A percentile compares a stretch with the other conserved stretches of the same genome.
Conservation (phyloP, 164 flowering plant genomes). For the Liriodendron chinense region DNA sequence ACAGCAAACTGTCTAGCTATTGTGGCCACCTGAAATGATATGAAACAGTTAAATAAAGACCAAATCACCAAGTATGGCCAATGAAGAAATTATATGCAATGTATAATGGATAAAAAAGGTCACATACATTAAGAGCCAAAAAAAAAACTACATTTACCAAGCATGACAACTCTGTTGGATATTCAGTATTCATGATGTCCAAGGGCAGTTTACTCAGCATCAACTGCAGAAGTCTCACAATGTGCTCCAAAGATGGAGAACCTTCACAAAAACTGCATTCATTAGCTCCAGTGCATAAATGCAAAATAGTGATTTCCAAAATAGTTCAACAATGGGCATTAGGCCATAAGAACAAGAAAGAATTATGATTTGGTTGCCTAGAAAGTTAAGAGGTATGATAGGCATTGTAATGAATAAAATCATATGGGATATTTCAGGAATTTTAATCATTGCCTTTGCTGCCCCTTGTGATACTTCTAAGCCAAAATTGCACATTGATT, state of each 20-base stretch:
- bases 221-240: slow-evolving; percentile 56
- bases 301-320: background rate
- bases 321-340: background rate
- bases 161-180: slow-evolving; percentile 43
- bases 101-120: background rate
- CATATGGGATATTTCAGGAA: background rate
- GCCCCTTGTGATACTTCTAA: too few relatives aligned
- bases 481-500: too few relatives aligned
- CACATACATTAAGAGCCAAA: background rate
- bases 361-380: background rate
- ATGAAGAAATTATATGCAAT: background rate
- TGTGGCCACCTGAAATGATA: slow-evolving; percentile 51
- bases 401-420: background rate
- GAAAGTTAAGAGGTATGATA: background rate
- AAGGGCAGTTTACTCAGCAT: slow-evolving; percentile 48
- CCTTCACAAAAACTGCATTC: slow-evolving; percentile 39
- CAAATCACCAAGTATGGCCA: background rate
- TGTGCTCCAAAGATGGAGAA: slow-evolving; percentile 59
- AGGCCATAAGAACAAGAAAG: background rate
- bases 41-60: background rate
- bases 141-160: slow-evolving; percentile 43
- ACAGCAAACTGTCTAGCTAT: slow-evolving; percentile 71
- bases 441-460: too few relatives aligned
- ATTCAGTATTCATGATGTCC: slow-evolving; percentile 33
- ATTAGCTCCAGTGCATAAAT: background rate